Percentiles rank a stretch among this genome's conserved stretches.
Evolutionary conservation across 1,284 basidiomycete genomes (phyloP).

Genomic region (Moniliophthora roreri): DNA sequence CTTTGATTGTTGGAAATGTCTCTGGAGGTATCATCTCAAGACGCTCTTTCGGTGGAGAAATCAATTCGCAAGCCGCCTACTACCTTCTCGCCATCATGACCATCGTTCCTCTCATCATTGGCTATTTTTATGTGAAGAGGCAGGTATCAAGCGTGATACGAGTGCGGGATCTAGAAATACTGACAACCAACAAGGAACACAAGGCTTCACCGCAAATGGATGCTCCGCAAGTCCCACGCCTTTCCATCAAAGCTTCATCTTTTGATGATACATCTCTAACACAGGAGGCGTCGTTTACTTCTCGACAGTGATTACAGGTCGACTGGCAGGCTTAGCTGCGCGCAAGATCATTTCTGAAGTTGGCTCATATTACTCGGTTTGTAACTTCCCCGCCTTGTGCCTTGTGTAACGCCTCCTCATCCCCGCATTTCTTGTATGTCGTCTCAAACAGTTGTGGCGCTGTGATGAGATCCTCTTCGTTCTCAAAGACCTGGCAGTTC

Average conservation of each 20-base stretch:
- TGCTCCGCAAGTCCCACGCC: conserved; percentile 22
- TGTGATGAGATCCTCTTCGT: conserved; percentile 26
- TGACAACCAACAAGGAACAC: no score
- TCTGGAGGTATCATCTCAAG: conserved; percentile 22
- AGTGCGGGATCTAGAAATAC: no score
- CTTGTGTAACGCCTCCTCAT: neutral
- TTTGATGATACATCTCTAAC: neutral
- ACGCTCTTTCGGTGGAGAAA: conserved; percentile 25
- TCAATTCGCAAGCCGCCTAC: conserved; percentile 25
- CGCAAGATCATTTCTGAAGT: conserved; percentile 20
- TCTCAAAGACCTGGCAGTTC: conserved; percentile 9
- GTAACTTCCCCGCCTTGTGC: neutral
- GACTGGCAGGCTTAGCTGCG: conserved; percentile 19
- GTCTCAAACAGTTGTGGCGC: conserved; percentile 22
- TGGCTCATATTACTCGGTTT: conserved; percentile 25
- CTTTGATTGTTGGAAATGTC: conserved; percentile 22
- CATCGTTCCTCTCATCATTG: conserved; percentile 18
- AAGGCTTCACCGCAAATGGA: conserved; percentile 27
- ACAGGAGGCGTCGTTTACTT: conserved; percentile 26
- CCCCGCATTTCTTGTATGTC: neutral
- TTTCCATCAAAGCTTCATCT: neutral
- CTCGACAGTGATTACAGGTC: conserved; percentile 18
- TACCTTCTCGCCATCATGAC: conserved; percentile 23
- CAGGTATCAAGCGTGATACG: no score
- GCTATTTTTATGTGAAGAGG: conserved; percentile 23